A percentile compares a stretch with the other conserved stretches of the same genome.
These are phyloP conservation scores for Ophiosphaerella narmari DNA, from an alignment of 2,329 filamentous ascomycete genomes.

Conservation along the genomic window DNA sequence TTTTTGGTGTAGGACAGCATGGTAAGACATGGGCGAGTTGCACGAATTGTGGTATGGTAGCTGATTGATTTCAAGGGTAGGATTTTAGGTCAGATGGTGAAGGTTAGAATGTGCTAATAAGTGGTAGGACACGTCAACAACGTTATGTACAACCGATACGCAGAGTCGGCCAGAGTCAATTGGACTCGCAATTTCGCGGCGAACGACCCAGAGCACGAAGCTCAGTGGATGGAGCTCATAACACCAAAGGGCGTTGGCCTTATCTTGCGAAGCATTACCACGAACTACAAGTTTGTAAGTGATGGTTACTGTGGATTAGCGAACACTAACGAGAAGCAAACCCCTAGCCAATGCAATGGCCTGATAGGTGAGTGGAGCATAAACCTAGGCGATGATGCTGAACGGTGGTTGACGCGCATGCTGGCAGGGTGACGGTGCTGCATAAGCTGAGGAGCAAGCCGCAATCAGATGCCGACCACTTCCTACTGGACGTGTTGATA, in stretches of 20 bases:
- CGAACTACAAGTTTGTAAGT: constrained; percentile 86
- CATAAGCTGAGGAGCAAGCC: constrained; percentile 71
- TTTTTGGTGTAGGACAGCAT: constrained; percentile 54
- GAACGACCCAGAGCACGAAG: constrained; percentile 63
- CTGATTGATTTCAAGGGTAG: constrained; percentile 15
- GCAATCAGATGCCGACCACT: constrained; percentile 54
- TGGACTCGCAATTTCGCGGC: constrained; percentile 74
- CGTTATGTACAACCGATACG: constrained; percentile 79
- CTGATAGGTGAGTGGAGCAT: constrained; percentile 58
- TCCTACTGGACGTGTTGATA: constrained; percentile 67
- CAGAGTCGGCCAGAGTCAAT: constrained; percentile 79
- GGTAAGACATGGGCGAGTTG: constrained; percentile 49
- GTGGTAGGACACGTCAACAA: constrained; percentile 79
- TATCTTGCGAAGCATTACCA: constrained; percentile 78
- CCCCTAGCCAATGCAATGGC: constrained; percentile 72
- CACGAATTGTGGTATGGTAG: not conserved
- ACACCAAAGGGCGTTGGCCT: constrained; percentile 69
- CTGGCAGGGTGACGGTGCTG: constrained; percentile 71
- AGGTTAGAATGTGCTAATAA: constrained; percentile 19
- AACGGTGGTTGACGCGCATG: not conserved
- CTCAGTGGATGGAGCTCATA: constrained; percentile 72
- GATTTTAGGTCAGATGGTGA: not conserved
- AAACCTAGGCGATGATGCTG: not conserved
- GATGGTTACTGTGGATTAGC: not conserved
- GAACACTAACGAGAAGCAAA: constrained; percentile 10